Base-by-base conservation (phyloP, 2,329 filamentous ascomycete genomes). In the Aspergillus fructus region DNA sequence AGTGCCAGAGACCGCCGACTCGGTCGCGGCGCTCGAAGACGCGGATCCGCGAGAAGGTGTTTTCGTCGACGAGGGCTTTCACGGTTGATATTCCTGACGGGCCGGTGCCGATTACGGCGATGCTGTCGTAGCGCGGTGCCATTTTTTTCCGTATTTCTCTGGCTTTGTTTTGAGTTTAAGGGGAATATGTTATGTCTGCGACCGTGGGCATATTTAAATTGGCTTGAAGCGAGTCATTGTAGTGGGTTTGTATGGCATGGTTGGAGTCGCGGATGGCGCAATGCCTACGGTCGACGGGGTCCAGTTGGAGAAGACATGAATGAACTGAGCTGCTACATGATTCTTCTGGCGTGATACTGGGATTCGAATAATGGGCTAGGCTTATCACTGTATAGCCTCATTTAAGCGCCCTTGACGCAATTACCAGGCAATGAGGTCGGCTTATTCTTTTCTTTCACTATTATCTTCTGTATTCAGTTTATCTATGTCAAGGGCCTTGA, bases 1-100 rank as follows among this genome's bases (percentile, higher is more conserved):
- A 67, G 34, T 66, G 63, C 71, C 71, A 74, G 5, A 68, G 66
- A 6, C 71, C 71, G 15, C 71, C 71, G 3, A 67, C 62, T 15
- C 60, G 59, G 52, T 70, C 61, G 34, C 66, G 65, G 55, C 71
- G 60, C 55, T 73, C 71, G 40, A 73, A 74, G 4, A 73, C 63
- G 8, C 67, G 65, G 48, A 73, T 68, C 0, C 42, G 65, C n/a
- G 67, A 58, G 49, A 74, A 74, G 8, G 57, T 54, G 1, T 71
- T 67, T 54, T 74, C 71, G 39, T 72, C 64, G 8, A 62, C 53
- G 1, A 74, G 61, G 3, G 71, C 71, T 49, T 34, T 59, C n/a
- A 59, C 33, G 9, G 56, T 30, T 3, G 51, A 55, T n/a, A 59
- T 34, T 4, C 56, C 56, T 0, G 47, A 55, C 2, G 56, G 56